These are phyloP conservation scores for Clonostachys rosea DNA, from an alignment of 2,329 filamentous ascomycete species.

Conservation along the genomic window DNA sequence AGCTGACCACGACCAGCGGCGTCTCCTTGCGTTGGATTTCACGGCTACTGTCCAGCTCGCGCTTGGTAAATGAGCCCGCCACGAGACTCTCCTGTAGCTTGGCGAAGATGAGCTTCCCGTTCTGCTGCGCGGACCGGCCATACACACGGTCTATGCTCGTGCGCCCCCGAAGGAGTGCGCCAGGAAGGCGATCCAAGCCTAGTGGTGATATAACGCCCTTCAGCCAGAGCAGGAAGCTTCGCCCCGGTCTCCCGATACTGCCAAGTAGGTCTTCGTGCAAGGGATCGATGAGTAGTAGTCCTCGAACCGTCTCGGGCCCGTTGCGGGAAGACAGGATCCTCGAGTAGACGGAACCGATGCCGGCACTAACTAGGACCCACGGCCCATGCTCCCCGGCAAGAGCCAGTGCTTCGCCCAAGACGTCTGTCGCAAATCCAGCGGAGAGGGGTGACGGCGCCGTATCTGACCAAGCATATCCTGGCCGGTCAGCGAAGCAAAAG, in stretches of 20 bases:
- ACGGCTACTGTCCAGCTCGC: conserved; percentile 73
- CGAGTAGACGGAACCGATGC: conserved; percentile 82
- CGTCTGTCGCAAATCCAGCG: conserved; percentile 88
- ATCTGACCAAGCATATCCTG: conserved; percentile 82
- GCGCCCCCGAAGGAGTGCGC: conserved; percentile 77
- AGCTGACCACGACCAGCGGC: conserved; percentile 77
- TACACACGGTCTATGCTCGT: conserved; percentile 80
- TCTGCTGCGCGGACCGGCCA: conserved; percentile 73
- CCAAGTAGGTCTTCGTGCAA: conserved; percentile 82
- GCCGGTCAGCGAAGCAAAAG: conserved; percentile 95
- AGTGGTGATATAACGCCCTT: conserved; percentile 83
- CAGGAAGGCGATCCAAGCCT: conserved; percentile 74
- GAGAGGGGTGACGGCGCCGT: conserved; percentile 91
- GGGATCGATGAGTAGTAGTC: conserved; percentile 81
- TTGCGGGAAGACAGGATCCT: conserved; percentile 89
- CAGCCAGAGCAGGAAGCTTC: conserved; percentile 83
- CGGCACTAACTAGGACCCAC: conserved; percentile 83
- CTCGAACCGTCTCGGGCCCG: conserved; percentile 60
- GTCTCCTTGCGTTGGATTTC: conserved; percentile 75
- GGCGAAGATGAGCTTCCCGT: conserved; percentile 80
- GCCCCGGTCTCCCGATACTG: conserved; percentile 58
- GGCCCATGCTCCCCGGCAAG: conserved; percentile 78
- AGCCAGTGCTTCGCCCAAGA: conserved; percentile 79
- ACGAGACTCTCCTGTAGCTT: conserved; percentile 92
- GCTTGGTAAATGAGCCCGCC: conserved; percentile 76